Conservation (phyloP, 768 basidiomycete species). For the Mycena albidolilacea region DNA sequence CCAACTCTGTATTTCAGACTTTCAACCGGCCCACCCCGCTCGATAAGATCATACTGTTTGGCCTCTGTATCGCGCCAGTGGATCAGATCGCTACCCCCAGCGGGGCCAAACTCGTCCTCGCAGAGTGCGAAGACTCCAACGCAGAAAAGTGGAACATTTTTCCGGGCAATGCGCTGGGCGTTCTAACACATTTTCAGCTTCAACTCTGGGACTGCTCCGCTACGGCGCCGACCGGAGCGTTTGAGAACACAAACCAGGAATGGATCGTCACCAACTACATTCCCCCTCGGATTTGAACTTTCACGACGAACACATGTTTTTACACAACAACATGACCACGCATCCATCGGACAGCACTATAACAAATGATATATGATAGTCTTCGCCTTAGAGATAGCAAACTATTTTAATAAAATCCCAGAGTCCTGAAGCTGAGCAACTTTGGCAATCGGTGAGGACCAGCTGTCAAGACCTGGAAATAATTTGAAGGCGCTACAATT, state of each 20-base stretch:
- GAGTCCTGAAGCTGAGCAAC: too few species aligned
- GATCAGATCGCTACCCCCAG: neutral
- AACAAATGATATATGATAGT: too few species aligned
- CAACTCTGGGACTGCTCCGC: slow-evolving; percentile 12
- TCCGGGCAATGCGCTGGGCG: neutral
- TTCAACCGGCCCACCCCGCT: neutral
- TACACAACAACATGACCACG: too few species aligned
- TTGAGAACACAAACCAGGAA: slow-evolving; percentile 24
- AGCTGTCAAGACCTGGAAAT: too few species aligned
- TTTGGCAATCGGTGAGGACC: too few species aligned
- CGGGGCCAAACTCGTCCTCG: neutral
- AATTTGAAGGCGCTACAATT: too few species aligned
- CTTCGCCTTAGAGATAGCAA: too few species aligned
- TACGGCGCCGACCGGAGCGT: neutral
- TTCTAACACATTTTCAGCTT: neutral
- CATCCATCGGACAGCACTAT: too few species aligned
- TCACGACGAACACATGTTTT: neutral
- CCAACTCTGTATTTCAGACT: neutral
- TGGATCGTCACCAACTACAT: slow-evolving; percentile 16
- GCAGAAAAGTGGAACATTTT: neutral
- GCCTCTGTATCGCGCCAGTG: neutral
- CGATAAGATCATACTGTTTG: neutral
- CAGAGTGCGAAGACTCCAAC: neutral
- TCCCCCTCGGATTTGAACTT: neutral
- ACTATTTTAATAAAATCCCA: too few species aligned